Percentiles rank a stretch among this genome's conserved stretches.
These are phyloP conservation scores for Candida tetrigidarum DNA, from an alignment of 1,139 yeast species.

Conservation along the genomic window DNA sequence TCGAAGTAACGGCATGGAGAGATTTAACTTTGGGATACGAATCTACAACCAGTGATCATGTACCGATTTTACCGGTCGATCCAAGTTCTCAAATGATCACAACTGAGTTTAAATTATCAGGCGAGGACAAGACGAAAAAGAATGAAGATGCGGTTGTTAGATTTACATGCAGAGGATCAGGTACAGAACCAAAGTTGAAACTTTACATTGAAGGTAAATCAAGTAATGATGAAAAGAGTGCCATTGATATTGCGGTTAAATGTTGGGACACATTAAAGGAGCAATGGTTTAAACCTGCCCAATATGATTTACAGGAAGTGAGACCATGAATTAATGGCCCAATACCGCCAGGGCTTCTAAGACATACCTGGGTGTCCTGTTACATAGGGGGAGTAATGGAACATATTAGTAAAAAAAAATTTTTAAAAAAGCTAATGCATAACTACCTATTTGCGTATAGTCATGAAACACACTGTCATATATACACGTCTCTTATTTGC, in stretches of 20 bases:
- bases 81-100: slow-evolving; percentile 87
- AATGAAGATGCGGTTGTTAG: slow-evolving; percentile 56
- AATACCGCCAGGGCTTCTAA: too few species aligned
- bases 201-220: slow-evolving; percentile 85
- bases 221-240: slow-evolving; percentile 39
- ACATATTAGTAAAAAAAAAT: too few species aligned
- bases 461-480: too few species aligned
- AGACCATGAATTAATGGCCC: slow-evolving; percentile 15
- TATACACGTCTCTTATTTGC: too few species aligned
- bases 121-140: slow-evolving; percentile 22
- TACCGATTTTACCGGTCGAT: slow-evolving; percentile 74
- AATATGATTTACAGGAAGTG: slow-evolving; percentile 37
- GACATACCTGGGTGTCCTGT: too few species aligned
- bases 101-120: slow-evolving; percentile 35
- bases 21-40: slow-evolving; percentile 87
- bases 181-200: slow-evolving; percentile 95
- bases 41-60: slow-evolving; percentile 59
- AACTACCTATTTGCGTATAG: too few species aligned
- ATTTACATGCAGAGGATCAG: slow-evolving; percentile 91
- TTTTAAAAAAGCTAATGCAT: too few species aligned
- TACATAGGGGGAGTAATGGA: too few species aligned
- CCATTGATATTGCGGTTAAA: slow-evolving; percentile 54
- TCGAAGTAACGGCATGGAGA: slow-evolving; percentile 67
- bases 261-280: slow-evolving; percentile 69
- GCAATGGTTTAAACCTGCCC: slow-evolving; percentile 65